Conservation (phyloP, 2,329 filamentous ascomycete species). For the Pseudocercospora fuligena region DNA sequence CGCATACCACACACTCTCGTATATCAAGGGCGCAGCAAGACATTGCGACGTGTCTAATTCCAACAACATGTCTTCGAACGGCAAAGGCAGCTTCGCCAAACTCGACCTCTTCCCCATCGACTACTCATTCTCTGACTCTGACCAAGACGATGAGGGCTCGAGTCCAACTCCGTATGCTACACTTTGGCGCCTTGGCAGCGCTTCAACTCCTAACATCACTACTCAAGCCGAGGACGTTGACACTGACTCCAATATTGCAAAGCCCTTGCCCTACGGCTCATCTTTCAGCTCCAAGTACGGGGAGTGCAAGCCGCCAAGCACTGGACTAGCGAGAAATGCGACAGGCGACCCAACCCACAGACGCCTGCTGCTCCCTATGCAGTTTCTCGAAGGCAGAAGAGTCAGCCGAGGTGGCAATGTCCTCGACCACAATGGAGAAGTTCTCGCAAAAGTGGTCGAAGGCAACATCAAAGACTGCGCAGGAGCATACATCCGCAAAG, state of each 20-base stretch:
- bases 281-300: not conserved
- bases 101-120: not conserved
- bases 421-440: constrained; percentile 1
- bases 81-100: not conserved
- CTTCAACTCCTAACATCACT: not conserved
- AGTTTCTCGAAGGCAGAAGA: not conserved
- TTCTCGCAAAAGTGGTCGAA: not conserved
- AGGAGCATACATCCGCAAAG: not conserved
- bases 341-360: not conserved
- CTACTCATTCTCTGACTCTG: not conserved
- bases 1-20: not conserved
- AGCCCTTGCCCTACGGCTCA: not conserved
- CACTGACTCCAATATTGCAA: not conserved
- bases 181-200: not conserved
- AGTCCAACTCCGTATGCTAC: not conserved
- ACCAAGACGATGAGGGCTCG: not conserved
- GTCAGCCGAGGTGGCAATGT: not conserved
- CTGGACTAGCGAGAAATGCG: not conserved
- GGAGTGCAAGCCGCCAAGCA: not conserved
- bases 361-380: not conserved
- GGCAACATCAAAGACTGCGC: not conserved
- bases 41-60: not conserved
- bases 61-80: not conserved
- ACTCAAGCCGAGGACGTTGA: not conserved
- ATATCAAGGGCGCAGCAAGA: not conserved